phyloP scores from a whole-genome alignment of 495 filamentous ascomycete species.

The Lasiosphaeria hispida region DNA sequence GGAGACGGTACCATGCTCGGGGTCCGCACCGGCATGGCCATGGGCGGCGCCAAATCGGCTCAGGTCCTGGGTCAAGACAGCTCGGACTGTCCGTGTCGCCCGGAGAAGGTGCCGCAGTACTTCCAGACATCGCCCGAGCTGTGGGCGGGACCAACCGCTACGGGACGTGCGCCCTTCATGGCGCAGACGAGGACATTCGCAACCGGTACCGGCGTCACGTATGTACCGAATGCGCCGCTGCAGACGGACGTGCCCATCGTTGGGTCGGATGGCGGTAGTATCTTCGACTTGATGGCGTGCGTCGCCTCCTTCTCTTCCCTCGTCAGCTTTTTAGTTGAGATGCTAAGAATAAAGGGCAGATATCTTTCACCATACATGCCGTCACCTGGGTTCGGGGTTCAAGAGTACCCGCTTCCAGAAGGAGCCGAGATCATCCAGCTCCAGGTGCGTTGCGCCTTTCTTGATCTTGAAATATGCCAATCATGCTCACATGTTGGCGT shows the following conservation, averaged over 20 bases:
- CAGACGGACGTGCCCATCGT: conserved; percentile 55
- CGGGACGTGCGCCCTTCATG: conserved; percentile 54
- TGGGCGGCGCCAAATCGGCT: not conserved
- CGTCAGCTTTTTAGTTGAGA: not conserved
- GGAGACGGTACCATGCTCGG: conserved; percentile 16
- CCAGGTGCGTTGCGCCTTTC: conserved; percentile 38
- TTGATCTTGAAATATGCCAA: no score
- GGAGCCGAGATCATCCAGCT: conserved; percentile 56
- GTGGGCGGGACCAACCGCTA: conserved; percentile 54
- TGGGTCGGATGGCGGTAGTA: conserved; percentile 49
- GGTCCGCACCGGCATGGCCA: conserved; percentile 5
- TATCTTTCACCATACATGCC: conserved; percentile 43
- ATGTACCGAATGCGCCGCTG: conserved; percentile 55
- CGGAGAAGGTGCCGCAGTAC: conserved; percentile 46
- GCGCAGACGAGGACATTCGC: conserved; percentile 57
- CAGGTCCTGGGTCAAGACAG: not conserved
- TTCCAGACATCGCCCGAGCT: conserved; percentile 51
- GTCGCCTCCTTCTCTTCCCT: not conserved
- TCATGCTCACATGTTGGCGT: conserved; percentile 18
- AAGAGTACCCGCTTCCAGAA: conserved; percentile 54
- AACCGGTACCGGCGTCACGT: conserved; percentile 38
- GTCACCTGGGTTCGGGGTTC: conserved; percentile 51
- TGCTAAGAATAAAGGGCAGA: not conserved
- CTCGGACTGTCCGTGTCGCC: conserved; percentile 16
- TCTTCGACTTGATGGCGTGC: conserved; percentile 57